phyloP scores from a whole-genome alignment of 257 asterid genomes.

The Salvia splendens region DNA sequence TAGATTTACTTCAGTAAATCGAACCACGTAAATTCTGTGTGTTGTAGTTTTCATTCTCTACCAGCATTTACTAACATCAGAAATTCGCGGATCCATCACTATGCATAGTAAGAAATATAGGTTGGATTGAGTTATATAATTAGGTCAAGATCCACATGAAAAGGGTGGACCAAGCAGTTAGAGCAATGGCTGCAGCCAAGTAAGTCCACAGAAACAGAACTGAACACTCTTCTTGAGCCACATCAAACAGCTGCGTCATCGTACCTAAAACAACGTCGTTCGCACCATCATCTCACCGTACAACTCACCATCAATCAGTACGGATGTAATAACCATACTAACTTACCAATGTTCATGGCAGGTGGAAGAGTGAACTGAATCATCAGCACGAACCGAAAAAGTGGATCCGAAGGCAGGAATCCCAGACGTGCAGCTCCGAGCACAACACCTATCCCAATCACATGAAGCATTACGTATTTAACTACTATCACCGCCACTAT shows the following conservation, averaged over 20 bases:
- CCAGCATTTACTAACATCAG: too few relatives aligned
- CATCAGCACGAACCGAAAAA: slow-evolving; percentile 75
- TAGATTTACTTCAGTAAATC: too few relatives aligned
- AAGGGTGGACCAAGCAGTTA: slow-evolving; percentile 82
- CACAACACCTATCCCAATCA: slow-evolving; percentile 66
- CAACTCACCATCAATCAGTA: not conserved
- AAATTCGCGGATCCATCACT: too few relatives aligned
- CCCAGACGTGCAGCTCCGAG: slow-evolving; percentile 61
- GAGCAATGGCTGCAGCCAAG: slow-evolving; percentile 64
- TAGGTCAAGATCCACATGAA: slow-evolving; percentile 89
- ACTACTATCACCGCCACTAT: slow-evolving; percentile 62
- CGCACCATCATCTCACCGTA: not conserved
- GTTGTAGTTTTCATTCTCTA: too few relatives aligned
- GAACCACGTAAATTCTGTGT: too few relatives aligned
- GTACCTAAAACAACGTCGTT: slow-evolving; percentile 52
- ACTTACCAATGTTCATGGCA: slow-evolving; percentile 74
- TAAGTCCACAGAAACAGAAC: slow-evolving; percentile 84
- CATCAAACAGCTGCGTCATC: slow-evolving; percentile 85
- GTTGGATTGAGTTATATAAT: not conserved
- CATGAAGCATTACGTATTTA: slow-evolving; percentile 63
- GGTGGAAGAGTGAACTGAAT: slow-evolving; percentile 88
- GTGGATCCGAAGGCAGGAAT: slow-evolving; percentile 76
- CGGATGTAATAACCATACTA: not conserved
- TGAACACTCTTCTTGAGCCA: slow-evolving; percentile 91
- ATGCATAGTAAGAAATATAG: too few relatives aligned